Evolutionary conservation across 1,139 yeast genomes (phyloP).

Genomic region (Debaryomyces nepalensis): DNA sequence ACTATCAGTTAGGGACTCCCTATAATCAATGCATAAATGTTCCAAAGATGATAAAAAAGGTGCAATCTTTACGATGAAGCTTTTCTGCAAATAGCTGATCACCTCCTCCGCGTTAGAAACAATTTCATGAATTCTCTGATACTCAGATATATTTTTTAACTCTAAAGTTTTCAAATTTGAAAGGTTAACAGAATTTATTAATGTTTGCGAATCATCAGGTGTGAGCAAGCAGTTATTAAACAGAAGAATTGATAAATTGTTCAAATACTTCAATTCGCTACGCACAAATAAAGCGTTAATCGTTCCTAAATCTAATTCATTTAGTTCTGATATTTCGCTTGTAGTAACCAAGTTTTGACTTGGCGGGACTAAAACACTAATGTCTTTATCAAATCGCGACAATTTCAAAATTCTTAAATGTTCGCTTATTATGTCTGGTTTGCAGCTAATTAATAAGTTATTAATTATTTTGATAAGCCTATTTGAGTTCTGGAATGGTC

Average conservation of each 20-base stretch:
- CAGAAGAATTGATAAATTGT: constrained; percentile 27
- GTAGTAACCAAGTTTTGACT: constrained; percentile 20
- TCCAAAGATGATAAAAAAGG: constrained; percentile 30
- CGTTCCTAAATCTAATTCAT: constrained; percentile 21
- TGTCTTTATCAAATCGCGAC: constrained; percentile 25
- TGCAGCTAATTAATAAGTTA: constrained; percentile 22
- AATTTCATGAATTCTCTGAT: constrained; percentile 17
- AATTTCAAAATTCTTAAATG: constrained; percentile 26
- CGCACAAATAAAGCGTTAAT: constrained; percentile 20
- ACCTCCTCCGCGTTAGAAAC: constrained; percentile 5
- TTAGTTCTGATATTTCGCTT: constrained; percentile 8
- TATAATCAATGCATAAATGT: constrained; percentile 45
- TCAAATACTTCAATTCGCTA: constrained; percentile 21
- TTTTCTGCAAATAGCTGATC: constrained; percentile 20
- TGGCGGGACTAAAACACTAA: constrained; percentile 23
- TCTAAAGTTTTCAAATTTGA: constrained; percentile 26
- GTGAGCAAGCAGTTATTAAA: constrained; percentile 33
- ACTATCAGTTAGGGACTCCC: constrained; percentile 49
- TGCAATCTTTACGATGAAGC: constrained; percentile 36
- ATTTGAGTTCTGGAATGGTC: constrained; percentile 31
- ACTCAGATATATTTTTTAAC: constrained; percentile 36
- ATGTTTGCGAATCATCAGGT: constrained; percentile 27
- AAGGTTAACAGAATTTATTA: constrained; percentile 29
- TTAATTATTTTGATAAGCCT: constrained; percentile 26
- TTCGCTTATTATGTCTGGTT: constrained; percentile 16